Base-by-base conservation (phyloP, 306 rosid genomes). In the Spatholobus suberectus region DNA sequence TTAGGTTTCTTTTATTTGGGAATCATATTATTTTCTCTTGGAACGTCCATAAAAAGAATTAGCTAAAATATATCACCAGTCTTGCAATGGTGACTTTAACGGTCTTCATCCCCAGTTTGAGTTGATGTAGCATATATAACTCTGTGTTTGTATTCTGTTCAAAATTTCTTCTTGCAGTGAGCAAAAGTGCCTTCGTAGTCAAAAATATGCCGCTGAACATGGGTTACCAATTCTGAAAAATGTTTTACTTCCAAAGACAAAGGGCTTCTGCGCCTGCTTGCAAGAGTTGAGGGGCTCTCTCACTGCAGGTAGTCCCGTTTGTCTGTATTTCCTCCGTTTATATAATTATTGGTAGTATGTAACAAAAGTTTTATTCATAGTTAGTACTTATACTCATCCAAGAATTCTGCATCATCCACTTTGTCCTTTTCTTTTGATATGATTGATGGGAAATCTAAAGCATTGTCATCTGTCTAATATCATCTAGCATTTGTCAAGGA, bases 161-260 rank as follows among this genome's bases (percentile, higher is more conserved):
- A 79, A 5, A 44, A 21, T 26, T 43, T 70, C 17, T 76, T 61
- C 46, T 21, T 86, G 87, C 75, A 93, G 97, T 29, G 96, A 91
- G 80, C 89, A 87, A 85, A 93, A 93, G 89, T 83, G 96, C 86
- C 84, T 85, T 49, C 91, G 91, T 24, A 91, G 85, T 85, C 86
- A 93, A 89, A 93, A 93, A 18, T 87, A 93, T 80, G 97, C 96
- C 72, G 90, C 89, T 12, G 93, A 91, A 82, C 89, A 83, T 20
- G 94, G 90, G 75, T 87, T 93, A 79, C 96, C 97, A 0, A 34
- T 87, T 81, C 82, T 93, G 34, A 91, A 89, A 47, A 79, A 90
- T 75, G 93, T 91, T 77, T 80, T 93, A 73, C 92, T 91, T 87
- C 97, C 97, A 5, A 93, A 79, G 90, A 87, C 97, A 57, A 93